Evolutionary conservation across 2,329 filamentous ascomycete species (phyloP).

Genomic region (Sporothrix variecibatus): DNA sequence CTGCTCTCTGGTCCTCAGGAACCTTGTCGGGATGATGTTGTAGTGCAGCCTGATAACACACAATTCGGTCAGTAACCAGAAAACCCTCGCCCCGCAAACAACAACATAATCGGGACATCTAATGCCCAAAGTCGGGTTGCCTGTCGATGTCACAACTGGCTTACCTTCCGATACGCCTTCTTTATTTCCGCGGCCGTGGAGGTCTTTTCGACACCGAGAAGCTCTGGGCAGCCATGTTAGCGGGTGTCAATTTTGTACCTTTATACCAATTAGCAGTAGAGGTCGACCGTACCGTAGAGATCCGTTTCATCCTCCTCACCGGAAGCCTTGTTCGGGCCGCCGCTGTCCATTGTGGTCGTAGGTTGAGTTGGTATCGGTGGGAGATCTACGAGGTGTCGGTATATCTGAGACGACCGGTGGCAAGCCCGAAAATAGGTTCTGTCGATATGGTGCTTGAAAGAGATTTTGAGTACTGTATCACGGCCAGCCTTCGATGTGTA

Average conservation of each 20-base stretch:
- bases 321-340: conserved; percentile 31
- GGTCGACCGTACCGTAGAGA: conserved; percentile 53
- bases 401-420: not conserved
- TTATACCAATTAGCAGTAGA: too few relatives aligned
- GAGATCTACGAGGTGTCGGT: not conserved
- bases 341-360: conserved; percentile 32
- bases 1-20: conserved; percentile 77
- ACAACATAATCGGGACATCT: not conserved
- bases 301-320: conserved; percentile 52
- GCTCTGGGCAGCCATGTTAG: conserved; percentile 54
- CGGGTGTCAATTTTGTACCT: not conserved
- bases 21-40: conserved; percentile 96
- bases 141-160: conserved; percentile 26
- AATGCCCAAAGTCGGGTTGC: not conserved
- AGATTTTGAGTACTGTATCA: not conserved
- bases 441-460: not conserved
- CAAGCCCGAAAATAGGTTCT: not conserved
- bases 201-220: conserved; percentile 72
- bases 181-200: conserved; percentile 83
- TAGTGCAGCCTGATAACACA: conserved; percentile 67
- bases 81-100: not conserved
- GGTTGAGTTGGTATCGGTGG: not conserved
- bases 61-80: conserved; percentile 3
- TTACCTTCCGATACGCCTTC: conserved; percentile 92
- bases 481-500: not conserved